Evolutionary conservation across 768 basidiomycete genomes (phyloP).

Genomic region (Peribolospora kevripleyi): DNA sequence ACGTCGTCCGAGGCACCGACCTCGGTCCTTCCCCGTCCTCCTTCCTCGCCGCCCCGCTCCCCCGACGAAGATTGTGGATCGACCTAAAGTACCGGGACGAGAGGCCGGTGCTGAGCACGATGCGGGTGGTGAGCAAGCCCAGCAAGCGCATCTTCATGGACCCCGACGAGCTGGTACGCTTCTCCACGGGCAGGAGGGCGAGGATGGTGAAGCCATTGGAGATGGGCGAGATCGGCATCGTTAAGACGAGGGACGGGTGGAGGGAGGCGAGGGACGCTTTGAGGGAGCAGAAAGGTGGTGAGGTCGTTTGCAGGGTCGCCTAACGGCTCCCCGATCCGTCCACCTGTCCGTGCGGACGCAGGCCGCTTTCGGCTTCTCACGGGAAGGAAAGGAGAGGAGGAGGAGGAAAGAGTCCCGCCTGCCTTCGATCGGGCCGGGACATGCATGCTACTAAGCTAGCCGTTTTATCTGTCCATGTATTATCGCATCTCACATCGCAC

Average conservation of each 20-base stretch:
- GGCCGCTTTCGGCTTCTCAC: no score
- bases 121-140: conserved; percentile 64
- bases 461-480: no score
- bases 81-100: conserved; percentile 83
- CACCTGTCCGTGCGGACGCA: no score
- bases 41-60: conserved; percentile 36
- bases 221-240: conserved; percentile 77
- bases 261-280: conserved; percentile 83
- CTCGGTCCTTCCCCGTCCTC: conserved; percentile 36
- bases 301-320: conserved; percentile 27
- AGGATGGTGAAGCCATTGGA: conserved; percentile 59
- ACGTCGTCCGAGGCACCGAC: conserved; percentile 53
- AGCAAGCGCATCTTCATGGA: conserved; percentile 58
- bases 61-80: conserved; percentile 69
- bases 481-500: no score
- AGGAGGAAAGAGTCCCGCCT: no score
- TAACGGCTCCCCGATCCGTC: not conserved
- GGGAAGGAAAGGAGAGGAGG: no score
- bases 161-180: conserved; percentile 39
- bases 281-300: conserved; percentile 48
- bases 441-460: no score
- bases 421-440: no score
- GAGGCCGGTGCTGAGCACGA: conserved; percentile 49
- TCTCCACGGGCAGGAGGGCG: conserved; percentile 61
- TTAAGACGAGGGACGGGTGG: conserved; percentile 53